A percentile compares a stretch with the other conserved stretches of the same genome.
These are phyloP conservation scores for Fusarium sp. DNA, from an alignment of 2,329 filamentous ascomycete species.

Conservation along the genomic window DNA sequence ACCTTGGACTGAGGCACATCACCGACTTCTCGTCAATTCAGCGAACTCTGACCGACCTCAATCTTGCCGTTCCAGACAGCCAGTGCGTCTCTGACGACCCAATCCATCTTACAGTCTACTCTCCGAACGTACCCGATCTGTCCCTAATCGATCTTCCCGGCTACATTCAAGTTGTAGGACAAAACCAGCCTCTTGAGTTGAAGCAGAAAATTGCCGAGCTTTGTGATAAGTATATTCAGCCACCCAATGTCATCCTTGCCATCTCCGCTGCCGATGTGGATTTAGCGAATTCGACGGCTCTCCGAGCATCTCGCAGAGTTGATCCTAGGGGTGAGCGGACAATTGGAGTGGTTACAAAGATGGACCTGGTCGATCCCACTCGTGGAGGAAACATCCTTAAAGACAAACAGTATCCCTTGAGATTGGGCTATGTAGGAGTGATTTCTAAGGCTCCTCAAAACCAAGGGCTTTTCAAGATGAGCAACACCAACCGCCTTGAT, in stretches of 20 bases:
- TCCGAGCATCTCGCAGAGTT: conserved; percentile 89
- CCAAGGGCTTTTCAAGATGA: conserved; percentile 84
- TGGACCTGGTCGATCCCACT: conserved; percentile 91
- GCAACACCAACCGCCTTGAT: conserved; percentile 80
- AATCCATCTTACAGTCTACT: conserved; percentile 95
- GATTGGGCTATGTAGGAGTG: conserved; percentile 96
- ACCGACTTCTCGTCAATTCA: conserved; percentile 94
- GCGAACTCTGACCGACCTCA: conserved; percentile 92
- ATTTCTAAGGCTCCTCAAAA: conserved; percentile 82
- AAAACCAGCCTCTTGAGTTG: conserved; percentile 88
- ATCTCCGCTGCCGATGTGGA: conserved; percentile 99
- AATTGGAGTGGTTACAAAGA: conserved; percentile 99
- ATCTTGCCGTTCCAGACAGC: conserved; percentile 87
- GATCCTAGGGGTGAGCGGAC: conserved; percentile 95
- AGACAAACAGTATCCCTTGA: conserved; percentile 92
- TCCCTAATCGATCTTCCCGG: conserved; percentile 96
- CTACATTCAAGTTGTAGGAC: conserved; percentile 95
- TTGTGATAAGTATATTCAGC: conserved; percentile 97
- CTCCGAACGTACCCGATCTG: conserved; percentile 92
- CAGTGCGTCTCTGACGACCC: conserved; percentile 97
- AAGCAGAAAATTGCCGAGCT: conserved; percentile 97
- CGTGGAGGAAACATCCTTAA: conserved; percentile 83
- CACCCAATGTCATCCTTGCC: conserved; percentile 95
- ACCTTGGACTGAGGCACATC: conserved; percentile 88
- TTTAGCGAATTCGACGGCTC: conserved; percentile 92